Evolutionary conservation across 2,329 filamentous ascomycete genomes (phyloP), one percentile per base, ranked within the genome.

Genomic region (Fusarium acutatum): DNA sequence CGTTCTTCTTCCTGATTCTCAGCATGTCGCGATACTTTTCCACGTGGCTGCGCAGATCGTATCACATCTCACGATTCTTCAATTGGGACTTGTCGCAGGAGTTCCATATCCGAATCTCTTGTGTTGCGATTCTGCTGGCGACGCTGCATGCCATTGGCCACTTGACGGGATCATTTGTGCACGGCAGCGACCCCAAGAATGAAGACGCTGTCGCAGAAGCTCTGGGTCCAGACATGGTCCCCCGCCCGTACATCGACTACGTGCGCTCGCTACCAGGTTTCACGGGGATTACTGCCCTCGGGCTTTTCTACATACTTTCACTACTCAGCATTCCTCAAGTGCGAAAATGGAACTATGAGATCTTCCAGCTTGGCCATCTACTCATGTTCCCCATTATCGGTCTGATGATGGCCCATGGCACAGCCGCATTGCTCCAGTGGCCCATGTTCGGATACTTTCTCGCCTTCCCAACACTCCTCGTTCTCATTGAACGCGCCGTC

Each of bases 351-450:
- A 88, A 83, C 70, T 89, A 89, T 59, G 86, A 90, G 71, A 73
- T 89, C 26, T 90, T 90, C 69, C 88, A 90, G 71, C 80, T 89
- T 1, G 86, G 85, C 0, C 88, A 90, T 70, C 69, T 90, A 12
- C 83, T 90, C 41, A 89, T 90, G 86, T 90, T 86, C 46, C 88
- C 88, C 14, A 86, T 90, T 26, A 86, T 90, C 34, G 88, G 85
- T 1, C 80, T 90, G 1, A 83, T 89, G 74, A 86, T 86, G 77
- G 87, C 86, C 0, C 88, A 90, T 71, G 88, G 88, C 0, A 86
- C 87, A 0, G 81, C 83, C 0, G 83, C 78, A 6, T 78, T 90
- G 0, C 75, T 90, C 1, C 88, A 89, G 70, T 85, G 81, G 78
- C 86, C 88, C 3, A 89, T 90, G 84, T 84, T 90, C 22, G 88